A percentile compares a stretch with the other conserved stretches of the same genome.
These are phyloP conservation scores for Acanthochlamys bracteata DNA, from an alignment of 106 monocot genomes.

Conservation along the genomic window DNA sequence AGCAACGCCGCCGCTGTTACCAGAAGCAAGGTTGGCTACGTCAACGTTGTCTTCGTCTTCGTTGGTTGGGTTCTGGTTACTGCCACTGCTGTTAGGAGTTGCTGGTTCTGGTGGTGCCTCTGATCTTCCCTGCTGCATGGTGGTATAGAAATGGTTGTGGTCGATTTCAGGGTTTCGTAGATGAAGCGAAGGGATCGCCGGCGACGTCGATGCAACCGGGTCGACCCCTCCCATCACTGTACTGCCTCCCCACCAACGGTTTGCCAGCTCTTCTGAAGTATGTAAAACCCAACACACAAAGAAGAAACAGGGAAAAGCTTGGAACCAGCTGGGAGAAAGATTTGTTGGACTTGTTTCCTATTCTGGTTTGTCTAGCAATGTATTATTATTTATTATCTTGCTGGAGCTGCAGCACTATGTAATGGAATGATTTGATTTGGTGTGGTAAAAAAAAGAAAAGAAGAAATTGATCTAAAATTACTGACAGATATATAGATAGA, in stretches of 20 bases:
- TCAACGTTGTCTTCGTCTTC: slow-evolving; percentile 1
- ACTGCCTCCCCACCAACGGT: slow-evolving; percentile 57
- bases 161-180: slow-evolving; percentile 13
- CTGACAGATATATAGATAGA: no score
- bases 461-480: no score
- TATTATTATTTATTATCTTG: no score
- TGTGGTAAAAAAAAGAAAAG: no score
- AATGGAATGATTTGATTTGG: no score
- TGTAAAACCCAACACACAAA: no score
- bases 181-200: slow-evolving; percentile 9
- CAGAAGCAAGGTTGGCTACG: neutral
- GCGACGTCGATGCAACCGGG: slow-evolving; percentile 16
- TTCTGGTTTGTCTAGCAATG: no score
- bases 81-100: slow-evolving; percentile 18
- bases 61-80: slow-evolving; percentile 10
- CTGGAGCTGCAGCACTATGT: no score
- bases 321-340: no score
- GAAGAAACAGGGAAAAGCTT: neutral
- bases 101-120: neutral
- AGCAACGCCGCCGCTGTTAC: no score
- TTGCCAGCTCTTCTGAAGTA: slow-evolving; percentile 23
- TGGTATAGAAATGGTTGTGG: slow-evolving; percentile 9
- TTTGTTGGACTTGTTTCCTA: no score
- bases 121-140: neutral
- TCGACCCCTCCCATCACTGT: slow-evolving; percentile 21